Base-by-base conservation (phyloP, 2,329 filamentous ascomycete species). In the Polytolypa hystricis region DNA sequence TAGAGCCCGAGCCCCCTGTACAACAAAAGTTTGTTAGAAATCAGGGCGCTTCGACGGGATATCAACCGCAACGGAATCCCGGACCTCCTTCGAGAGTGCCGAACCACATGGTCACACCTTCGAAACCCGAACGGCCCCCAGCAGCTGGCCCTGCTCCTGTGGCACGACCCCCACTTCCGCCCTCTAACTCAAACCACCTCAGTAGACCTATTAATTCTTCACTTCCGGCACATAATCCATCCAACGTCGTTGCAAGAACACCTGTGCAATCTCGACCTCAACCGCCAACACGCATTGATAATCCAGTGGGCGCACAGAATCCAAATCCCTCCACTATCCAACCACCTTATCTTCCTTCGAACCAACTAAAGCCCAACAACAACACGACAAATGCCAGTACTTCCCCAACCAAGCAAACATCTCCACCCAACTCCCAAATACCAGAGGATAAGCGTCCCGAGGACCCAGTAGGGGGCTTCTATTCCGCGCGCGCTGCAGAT, bases 401-500 rank as follows among this genome's bases (percentile, higher is more conserved):
- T n/a, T 40, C 40, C 6, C 40, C 35, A 31, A 33, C 23, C 11
- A 41, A 42, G 18, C 25, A 48, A 31, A 44, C 48, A n/a, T 53
- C 52, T 16, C 51, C 51, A n/a, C 47, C 46, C 10, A 48, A 45
- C 18, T 48, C 55, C 25, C 51, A 52, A 16, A 48, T 50, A 11
- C 38, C 35, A 20, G 44, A 46, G 31, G 40, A 42, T 21, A 42
- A 42, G 30, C 34, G 14, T 7, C 38, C 48, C 5, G 29, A 35
- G 11, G 46, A 48, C 12, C 70, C 72, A 38, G 57, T 65, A 1
- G 65, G 74, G 7, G 74, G 72, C 0, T 86, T 85, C 60, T 82
- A 79, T 54, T 85, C 81, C 1, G 81, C 81, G 10, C 70, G 74
- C 40, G 78, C 77, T 17, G 71, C 79, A 5, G 71, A 70, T 37